These are phyloP conservation scores for Dactylis glomerata DNA, from an alignment of 176 grass and related monocot species.

Conservation along the genomic window DNA sequence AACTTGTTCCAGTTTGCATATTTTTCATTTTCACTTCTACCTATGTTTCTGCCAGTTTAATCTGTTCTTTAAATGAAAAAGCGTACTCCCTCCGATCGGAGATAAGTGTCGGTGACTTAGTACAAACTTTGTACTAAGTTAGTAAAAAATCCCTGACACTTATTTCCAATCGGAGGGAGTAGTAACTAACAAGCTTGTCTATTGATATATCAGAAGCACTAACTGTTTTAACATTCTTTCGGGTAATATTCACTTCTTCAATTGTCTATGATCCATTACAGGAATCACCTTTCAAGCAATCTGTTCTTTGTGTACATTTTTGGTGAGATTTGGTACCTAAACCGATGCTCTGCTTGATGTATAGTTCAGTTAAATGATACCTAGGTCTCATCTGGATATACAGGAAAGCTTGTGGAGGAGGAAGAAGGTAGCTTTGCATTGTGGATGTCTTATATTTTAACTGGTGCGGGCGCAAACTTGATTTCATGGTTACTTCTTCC, in stretches of 20 bases:
- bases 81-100: too few relatives aligned
- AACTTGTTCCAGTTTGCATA: neutral
- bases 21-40: conserved; percentile 11
- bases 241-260: conserved; percentile 22
- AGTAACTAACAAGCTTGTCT: neutral
- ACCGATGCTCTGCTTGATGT: conserved; percentile 22
- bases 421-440: conserved; percentile 90
- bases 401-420: conserved; percentile 97
- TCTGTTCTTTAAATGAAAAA: neutral
- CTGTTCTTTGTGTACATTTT: conserved; percentile 99
- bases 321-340: conserved; percentile 72
- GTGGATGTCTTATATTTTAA: conserved; percentile 97
- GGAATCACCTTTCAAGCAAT: conserved; percentile 99
- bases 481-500: conserved; percentile 95
- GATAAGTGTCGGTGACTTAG: too few relatives aligned
- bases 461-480: conserved; percentile 85
- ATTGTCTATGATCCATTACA: conserved; percentile 33
- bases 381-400: conserved; percentile 29
- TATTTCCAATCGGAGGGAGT: too few relatives aligned
- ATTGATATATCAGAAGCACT: conserved; percentile 3
- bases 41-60: neutral
- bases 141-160: too few relatives aligned
- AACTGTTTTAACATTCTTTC: conserved; percentile 18
- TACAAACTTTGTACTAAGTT: too few relatives aligned
- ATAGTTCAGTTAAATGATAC: conserved; percentile 23